phyloP scores from a whole-genome alignment of 2,329 filamentous ascomycete species.

The Botryotinia globosa region DNA sequence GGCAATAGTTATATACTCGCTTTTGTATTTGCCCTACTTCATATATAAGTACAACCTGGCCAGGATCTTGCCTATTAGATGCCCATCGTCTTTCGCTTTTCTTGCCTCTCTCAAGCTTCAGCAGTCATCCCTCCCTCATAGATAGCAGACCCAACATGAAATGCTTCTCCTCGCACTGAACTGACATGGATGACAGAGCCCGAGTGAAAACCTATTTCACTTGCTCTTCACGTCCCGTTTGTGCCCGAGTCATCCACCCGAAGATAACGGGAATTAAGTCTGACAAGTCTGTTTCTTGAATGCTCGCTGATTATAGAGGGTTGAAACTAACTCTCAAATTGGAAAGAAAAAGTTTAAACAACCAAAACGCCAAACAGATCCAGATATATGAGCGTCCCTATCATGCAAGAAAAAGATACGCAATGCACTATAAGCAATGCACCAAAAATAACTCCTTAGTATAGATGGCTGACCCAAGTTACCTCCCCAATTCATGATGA shows the following conservation, averaged over 20 bases:
- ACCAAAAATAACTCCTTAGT: constrained; percentile 11
- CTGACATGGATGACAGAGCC: neutral
- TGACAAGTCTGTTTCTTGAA: constrained; percentile 17
- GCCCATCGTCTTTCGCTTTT: neutral
- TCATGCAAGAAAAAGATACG: neutral
- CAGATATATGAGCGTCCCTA: neutral
- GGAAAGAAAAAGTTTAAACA: neutral
- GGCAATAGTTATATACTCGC: neutral
- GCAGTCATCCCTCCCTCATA: neutral
- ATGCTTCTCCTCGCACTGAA: neutral
- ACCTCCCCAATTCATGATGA: constrained; percentile 9
- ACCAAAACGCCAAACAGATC: constrained; percentile 5
- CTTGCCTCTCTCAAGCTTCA: neutral
- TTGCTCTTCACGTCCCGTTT: neutral
- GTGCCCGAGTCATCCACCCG: neutral
- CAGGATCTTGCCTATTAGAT: neutral
- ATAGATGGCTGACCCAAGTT: neutral
- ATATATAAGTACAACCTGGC: neutral
- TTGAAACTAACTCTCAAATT: constrained; percentile 5
- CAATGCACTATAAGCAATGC: constrained; percentile 10
- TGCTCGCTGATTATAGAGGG: constrained; percentile 7
- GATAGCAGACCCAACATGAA: neutral
- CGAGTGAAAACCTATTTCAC: neutral
- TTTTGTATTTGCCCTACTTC: neutral
- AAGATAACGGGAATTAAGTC: neutral